Percentiles rank a stretch among this genome's conserved stretches.
Conservation (phyloP, 805 yeast genomes). For the Candida piceae region DNA sequence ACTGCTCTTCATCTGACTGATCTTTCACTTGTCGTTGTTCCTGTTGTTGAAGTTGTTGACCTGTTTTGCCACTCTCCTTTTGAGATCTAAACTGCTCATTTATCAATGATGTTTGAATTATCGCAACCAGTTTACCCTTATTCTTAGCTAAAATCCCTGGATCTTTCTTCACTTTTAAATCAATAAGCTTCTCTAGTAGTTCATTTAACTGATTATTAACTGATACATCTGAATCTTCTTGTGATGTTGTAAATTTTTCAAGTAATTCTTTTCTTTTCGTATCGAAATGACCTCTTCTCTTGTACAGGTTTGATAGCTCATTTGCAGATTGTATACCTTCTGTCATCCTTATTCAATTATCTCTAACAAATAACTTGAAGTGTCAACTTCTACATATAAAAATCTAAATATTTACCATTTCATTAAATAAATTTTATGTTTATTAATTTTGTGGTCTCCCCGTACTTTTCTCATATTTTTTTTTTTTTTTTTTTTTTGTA, state of each 20-base stretch:
- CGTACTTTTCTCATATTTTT: no score
- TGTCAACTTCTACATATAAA: no score
- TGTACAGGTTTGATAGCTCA: slow-evolving; percentile 37
- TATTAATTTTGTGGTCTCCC: no score
- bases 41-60: background rate
- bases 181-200: slow-evolving; percentile 39
- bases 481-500: no score
- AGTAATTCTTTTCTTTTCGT: slow-evolving; percentile 37
- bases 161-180: slow-evolving; percentile 41
- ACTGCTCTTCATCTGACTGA: slow-evolving; percentile 12
- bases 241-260: slow-evolving; percentile 32
- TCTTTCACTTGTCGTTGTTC: background rate
- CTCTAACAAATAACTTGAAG: no score
- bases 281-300: slow-evolving; percentile 47
- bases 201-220: slow-evolving; percentile 36
- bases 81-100: slow-evolving; percentile 14
- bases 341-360: no score
- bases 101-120: slow-evolving; percentile 48
- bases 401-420: no score
- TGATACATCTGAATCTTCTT: slow-evolving; percentile 26
- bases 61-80: background rate
- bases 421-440: no score
- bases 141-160: slow-evolving; percentile 43
- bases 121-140: slow-evolving; percentile 46
- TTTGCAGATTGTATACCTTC: no score